These are phyloP conservation scores for Paramecium pentaurelia DNA, from an alignment of 73 alveolate genomes.

Conservation along the genomic window DNA sequence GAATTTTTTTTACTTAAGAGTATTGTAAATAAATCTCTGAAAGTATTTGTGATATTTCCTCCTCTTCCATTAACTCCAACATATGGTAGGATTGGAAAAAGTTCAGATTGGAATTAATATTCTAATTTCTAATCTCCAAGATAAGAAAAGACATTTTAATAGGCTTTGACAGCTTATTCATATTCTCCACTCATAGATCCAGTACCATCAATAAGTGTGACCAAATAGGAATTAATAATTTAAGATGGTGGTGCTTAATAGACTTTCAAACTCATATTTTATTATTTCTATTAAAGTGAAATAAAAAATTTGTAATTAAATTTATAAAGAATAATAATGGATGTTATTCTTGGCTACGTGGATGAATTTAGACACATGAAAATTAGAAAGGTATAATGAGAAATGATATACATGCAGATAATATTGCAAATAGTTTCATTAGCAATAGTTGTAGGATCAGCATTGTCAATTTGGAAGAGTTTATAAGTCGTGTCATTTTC, in stretches of 20 bases:
- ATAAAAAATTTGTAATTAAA: not conserved
- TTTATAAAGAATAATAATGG: not conserved
- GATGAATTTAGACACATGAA: constrained; percentile 69
- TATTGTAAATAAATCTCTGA: not conserved
- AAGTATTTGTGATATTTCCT: not conserved
- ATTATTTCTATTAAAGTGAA: not conserved
- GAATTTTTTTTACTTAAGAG: not conserved
- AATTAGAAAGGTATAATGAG: constrained; percentile 59
- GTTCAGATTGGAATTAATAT: not conserved
- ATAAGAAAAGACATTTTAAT: not conserved
- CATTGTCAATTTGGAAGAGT: constrained; percentile 95
- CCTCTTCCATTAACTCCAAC: not conserved
- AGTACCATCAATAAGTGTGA: not conserved
- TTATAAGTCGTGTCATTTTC: constrained; percentile 81
- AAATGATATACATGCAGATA: constrained; percentile 31
- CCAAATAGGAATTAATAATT: not conserved
- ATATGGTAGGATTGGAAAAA: not conserved
- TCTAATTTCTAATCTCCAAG: not conserved
- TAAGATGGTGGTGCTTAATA: not conserved
- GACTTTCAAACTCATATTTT: not conserved
- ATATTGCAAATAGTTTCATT: constrained; percentile 77
- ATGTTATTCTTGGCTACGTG: constrained; percentile 48
- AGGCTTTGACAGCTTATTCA: not conserved
- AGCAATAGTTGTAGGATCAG: constrained; percentile 92
- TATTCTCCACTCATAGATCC: not conserved